phyloP scores from a whole-genome alignment of 768 basidiomycete genomes.

The Lactarius indigo region DNA sequence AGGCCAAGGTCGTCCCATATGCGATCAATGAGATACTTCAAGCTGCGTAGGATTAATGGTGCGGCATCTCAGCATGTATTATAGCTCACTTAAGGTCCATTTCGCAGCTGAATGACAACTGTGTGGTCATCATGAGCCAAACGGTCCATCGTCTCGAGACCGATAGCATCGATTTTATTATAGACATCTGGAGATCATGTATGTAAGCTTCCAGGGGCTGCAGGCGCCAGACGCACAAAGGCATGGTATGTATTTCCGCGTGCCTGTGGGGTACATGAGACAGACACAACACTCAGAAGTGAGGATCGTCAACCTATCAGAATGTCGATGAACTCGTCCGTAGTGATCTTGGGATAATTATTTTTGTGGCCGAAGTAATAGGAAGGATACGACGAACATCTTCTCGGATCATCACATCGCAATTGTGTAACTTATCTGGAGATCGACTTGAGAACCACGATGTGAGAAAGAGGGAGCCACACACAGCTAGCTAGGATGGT shows the following conservation, averaged over 20 bases:
- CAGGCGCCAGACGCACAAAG: constrained; percentile 54
- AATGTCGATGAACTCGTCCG: constrained; percentile 98
- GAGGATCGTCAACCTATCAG: constrained; percentile 61
- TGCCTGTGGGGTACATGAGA: constrained; percentile 46
- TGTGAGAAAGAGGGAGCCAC: not conserved
- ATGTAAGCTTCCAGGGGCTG: constrained; percentile 1
- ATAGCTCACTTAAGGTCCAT: constrained; percentile 76
- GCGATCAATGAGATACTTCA: constrained; percentile 69
- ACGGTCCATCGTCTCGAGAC: constrained; percentile 78
- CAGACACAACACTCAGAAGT: not conserved
- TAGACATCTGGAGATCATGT: constrained; percentile 63
- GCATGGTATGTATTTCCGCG: constrained; percentile 92
- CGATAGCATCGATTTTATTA: constrained; percentile 94
- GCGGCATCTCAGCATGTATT: not conserved
- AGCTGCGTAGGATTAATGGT: constrained; percentile 37
- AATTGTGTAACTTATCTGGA: constrained; percentile 84
- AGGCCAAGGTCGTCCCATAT: constrained; percentile 79
- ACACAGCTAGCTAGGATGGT: constrained; percentile 87
- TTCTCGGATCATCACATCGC: constrained; percentile 98
- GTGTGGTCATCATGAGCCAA: constrained; percentile 77
- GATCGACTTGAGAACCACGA: constrained; percentile 10
- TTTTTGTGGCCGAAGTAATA: constrained; percentile 12
- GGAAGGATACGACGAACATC: constrained; percentile 55
- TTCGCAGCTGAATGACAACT: constrained; percentile 96
- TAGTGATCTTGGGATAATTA: constrained; percentile 63